Conservation (phyloP, 805 yeast species). For the Myxozyma sirexii region DNA sequence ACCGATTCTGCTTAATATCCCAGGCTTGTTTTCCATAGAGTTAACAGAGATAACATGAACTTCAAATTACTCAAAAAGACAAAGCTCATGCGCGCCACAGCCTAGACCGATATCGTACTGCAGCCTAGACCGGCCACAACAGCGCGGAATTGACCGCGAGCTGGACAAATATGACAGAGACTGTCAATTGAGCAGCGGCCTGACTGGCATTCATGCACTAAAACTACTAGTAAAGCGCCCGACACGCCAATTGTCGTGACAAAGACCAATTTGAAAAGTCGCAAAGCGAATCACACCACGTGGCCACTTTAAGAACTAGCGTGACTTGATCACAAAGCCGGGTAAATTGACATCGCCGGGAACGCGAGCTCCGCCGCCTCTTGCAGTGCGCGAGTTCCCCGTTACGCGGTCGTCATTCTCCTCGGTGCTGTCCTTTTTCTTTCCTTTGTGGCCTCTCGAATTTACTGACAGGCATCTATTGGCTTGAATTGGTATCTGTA, state of each 20-base stretch:
- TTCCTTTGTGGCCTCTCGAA: not conserved
- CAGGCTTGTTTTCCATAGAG: no score
- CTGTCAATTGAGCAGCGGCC: no score
- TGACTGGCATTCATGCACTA: no score
- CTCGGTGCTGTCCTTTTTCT: not conserved
- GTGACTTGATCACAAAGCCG: constrained; percentile 5
- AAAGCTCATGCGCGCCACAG: not conserved
- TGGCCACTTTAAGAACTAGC: not conserved
- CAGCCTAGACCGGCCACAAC: not conserved
- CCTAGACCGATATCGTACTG: not conserved
- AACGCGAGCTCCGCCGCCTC: not conserved
- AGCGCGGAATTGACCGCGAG: no score
- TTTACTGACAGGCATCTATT: not conserved
- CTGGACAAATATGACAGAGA: no score
- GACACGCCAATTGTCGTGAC: not conserved
- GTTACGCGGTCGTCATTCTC: not conserved
- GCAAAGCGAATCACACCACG: not conserved
- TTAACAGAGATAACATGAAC: not conserved
- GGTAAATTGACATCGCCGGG: constrained; percentile 1
- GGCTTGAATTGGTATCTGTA: not conserved
- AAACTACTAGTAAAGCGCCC: no score
- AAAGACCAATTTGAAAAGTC: not conserved
- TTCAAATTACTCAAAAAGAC: not conserved
- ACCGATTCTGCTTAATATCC: no score
- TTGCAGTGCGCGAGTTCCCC: not conserved